Percentiles rank a stretch among this genome's conserved stretches.
Conservation (phyloP, 345 rosid genomes). For the Angophora floribunda region DNA sequence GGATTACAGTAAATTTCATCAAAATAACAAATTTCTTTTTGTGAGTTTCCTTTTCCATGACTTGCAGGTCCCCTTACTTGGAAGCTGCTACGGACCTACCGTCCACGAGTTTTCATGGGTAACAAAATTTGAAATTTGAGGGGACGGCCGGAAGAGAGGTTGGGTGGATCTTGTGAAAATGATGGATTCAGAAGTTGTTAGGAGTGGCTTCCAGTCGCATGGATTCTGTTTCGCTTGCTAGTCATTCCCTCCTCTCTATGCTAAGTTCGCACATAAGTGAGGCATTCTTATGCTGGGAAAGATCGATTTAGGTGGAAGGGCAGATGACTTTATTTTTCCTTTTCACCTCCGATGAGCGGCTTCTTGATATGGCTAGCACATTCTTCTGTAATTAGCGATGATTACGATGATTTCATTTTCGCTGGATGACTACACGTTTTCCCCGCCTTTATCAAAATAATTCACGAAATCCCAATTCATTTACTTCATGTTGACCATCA, state of each 20-base stretch:
- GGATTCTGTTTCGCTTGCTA: neutral
- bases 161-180: neutral
- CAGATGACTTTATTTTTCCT: neutral
- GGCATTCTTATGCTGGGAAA: neutral
- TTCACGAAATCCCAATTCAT: neutral
- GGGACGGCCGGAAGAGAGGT: neutral
- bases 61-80: neutral
- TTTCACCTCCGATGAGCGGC: neutral
- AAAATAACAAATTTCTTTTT: neutral
- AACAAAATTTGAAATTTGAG: neutral
- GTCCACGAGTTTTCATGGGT: neutral
- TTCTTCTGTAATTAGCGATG: neutral
- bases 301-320: neutral
- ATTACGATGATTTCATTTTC: neutral
- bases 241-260: neutral
- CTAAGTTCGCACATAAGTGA: neutral
- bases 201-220: neutral
- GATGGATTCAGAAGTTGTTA: neutral
- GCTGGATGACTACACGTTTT: neutral
- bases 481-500: neutral
- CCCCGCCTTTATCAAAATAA: neutral
- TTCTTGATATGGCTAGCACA: neutral
- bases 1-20: neutral
- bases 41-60: neutral
- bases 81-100: neutral